Base-by-base conservation (phyloP, 305 asterid species). In the Coffea humblotiana region DNA sequence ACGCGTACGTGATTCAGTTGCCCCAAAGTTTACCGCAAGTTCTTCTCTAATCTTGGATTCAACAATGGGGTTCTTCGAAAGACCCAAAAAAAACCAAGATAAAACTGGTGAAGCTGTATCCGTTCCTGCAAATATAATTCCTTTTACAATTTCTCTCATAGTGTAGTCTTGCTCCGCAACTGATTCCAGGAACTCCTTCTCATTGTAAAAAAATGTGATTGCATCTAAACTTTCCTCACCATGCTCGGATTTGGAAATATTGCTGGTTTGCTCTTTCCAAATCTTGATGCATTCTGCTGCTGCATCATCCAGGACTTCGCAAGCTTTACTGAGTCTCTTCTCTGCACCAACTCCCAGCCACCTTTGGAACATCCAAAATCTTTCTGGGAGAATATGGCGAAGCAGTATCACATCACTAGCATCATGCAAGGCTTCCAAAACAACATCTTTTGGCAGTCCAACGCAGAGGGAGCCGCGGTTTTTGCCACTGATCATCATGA, bases 41-140 rank as follows among this genome's bases (percentile, higher is more conserved):
- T 79, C 93, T 23, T 83, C 83, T 13, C 89, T 64, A 0, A 91
- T 84, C 72, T 77, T 89, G 48, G 48, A 71, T 75, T 84, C 91
- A 2, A 79, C 88, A 8, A 45, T 80, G 0, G 95, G 95, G 19
- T 89, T 87, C 1, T 88, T 80, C 0, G 84, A 58, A 56, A 90
- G 81, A 7, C 83, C 83, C 92, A 91, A 91, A 56, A 81, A 72
- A 71, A 90, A 87, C 91, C 92, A 89, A 3, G 93, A 81, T 3
- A 91, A 91, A 1, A 90, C 88, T 0, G 93, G 81, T 74, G 90
- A 83, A 0, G 86, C 78, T 0, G 92, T 83, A 85, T 90, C 92
- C 0, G 86, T 82, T 2, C 94, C 92, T 0, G 87, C 94, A 0
- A 90, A 61, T 85, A 91, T 79, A 64, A 90, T 69, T 78, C 82